Evolutionary conservation across 1,139 yeast species (phyloP).

Genomic region (Zygoascus hellenicus): DNA sequence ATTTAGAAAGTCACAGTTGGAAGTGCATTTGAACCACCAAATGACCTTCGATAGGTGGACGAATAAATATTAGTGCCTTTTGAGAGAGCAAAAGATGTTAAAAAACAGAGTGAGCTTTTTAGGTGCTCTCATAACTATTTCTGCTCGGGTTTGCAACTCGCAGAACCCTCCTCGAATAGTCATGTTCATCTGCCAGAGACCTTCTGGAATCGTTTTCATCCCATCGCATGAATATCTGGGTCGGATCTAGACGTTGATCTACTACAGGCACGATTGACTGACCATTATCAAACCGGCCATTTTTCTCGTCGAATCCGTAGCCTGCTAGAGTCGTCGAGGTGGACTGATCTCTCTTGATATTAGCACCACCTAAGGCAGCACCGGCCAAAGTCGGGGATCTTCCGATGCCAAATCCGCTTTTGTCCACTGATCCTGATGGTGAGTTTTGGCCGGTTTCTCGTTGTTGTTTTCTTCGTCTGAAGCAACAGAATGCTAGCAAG

Average conservation of each 20-base stretch:
- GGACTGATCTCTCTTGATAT: constrained; percentile 23
- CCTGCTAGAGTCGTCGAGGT: constrained; percentile 25
- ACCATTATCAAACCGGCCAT: constrained; percentile 12
- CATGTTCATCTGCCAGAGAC: constrained; percentile 67
- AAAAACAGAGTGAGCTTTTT: no score
- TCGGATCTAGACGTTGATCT: constrained; percentile 66
- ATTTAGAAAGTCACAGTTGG: no score
- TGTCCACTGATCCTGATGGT: constrained; percentile 13
- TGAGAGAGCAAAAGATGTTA: no score
- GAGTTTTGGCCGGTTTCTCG: constrained; percentile 21
- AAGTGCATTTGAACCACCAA: no score
- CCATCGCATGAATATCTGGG: constrained; percentile 49
- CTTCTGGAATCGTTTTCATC: constrained; percentile 52
- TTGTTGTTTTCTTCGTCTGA: constrained; percentile 19
- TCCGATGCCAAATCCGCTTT: constrained; percentile 3
- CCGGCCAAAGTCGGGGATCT: constrained; percentile 10
- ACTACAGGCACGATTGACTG: constrained; percentile 42
- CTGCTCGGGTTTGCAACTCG: constrained; percentile 60
- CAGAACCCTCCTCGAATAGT: constrained; percentile 64
- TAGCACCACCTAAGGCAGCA: constrained; percentile 15
- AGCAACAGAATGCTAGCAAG: constrained; percentile 27
- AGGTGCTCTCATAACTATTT: constrained; percentile 4
- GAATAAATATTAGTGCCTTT: constrained; percentile 1
- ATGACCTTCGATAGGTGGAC: background rate
- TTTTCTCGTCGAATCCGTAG: constrained; percentile 25